Evolutionary conservation across 805 yeast species (phyloP).

Genomic region (Maudiozyma turicensis): DNA sequence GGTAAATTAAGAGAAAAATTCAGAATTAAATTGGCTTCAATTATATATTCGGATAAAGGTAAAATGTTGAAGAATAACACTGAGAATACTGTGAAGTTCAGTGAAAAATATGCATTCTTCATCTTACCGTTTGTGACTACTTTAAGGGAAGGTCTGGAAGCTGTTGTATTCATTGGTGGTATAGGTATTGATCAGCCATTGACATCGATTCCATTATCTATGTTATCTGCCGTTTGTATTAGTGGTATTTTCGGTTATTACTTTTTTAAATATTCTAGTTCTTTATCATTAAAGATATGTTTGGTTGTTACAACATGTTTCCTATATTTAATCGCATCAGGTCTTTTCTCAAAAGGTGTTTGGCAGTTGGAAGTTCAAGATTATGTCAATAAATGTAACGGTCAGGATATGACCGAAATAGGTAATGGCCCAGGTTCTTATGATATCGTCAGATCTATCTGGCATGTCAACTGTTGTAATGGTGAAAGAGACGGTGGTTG

Average conservation of each 20-base stretch:
- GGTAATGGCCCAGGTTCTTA: constrained; percentile 94
- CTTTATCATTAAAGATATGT: constrained; percentile 65
- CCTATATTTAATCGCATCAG: constrained; percentile 77
- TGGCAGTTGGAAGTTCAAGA: constrained; percentile 82
- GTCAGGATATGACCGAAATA: constrained; percentile 76
- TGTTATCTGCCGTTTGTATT: constrained; percentile 43
- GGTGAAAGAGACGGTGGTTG: constrained; percentile 87
- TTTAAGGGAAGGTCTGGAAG: constrained; percentile 83
- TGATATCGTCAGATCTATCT: constrained; percentile 64
- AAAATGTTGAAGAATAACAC: constrained; percentile 10
- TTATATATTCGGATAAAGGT: constrained; percentile 28
- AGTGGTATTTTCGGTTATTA: constrained; percentile 58
- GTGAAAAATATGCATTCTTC: constrained; percentile 59
- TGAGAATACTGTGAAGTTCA: constrained; percentile 28
- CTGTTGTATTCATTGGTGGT: constrained; percentile 87
- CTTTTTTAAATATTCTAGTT: constrained; percentile 71
- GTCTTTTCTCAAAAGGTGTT: constrained; percentile 74
- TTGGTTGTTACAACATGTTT: constrained; percentile 69
- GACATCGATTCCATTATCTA: constrained; percentile 55
- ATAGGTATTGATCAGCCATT: constrained; percentile 67
- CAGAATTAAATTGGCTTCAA: constrained; percentile 47
- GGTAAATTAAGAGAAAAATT: constrained; percentile 79
- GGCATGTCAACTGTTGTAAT: constrained; percentile 95
- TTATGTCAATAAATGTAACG: constrained; percentile 64
- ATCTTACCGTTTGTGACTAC: constrained; percentile 79